Evolutionary conservation across 2,329 filamentous ascomycete genomes (phyloP).

Genomic region (Tolypocladium amazonense): DNA sequence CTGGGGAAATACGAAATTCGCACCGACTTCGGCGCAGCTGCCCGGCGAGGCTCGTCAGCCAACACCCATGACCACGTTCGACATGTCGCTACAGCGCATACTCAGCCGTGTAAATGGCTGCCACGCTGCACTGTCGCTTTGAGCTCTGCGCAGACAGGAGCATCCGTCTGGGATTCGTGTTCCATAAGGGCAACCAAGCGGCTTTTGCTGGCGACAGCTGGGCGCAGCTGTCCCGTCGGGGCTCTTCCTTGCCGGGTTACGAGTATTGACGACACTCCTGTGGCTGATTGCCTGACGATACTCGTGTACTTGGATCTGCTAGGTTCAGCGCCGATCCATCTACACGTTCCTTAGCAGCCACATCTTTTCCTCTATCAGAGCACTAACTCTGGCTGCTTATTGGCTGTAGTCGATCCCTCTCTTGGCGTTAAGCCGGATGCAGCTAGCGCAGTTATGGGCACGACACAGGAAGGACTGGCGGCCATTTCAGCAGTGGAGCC

Average conservation of each 20-base stretch:
- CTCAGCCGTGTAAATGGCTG: background rate
- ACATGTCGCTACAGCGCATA: background rate
- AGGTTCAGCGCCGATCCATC: rapidly evolving
- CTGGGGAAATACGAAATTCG: too few species aligned
- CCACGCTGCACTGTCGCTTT: background rate
- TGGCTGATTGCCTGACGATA: background rate
- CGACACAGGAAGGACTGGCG: background rate
- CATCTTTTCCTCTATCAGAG: rapidly evolving
- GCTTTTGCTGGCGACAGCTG: background rate
- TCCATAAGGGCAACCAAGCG: background rate
- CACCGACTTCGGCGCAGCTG: background rate
- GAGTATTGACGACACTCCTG: background rate
- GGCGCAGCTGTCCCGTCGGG: too few species aligned
- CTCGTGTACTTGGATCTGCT: background rate
- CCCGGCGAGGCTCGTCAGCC: background rate
- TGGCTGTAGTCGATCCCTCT: background rate
- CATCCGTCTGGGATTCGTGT: background rate
- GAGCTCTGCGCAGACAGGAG: background rate
- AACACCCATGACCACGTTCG: background rate
- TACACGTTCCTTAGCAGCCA: background rate
- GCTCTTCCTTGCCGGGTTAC: background rate
- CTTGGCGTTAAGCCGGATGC: background rate
- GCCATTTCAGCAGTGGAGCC: background rate
- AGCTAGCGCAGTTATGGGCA: background rate
- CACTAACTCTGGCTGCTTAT: background rate